phyloP scores from a whole-genome alignment of 2,329 filamentous ascomycete species.

The Colletotrichum trifolii region DNA sequence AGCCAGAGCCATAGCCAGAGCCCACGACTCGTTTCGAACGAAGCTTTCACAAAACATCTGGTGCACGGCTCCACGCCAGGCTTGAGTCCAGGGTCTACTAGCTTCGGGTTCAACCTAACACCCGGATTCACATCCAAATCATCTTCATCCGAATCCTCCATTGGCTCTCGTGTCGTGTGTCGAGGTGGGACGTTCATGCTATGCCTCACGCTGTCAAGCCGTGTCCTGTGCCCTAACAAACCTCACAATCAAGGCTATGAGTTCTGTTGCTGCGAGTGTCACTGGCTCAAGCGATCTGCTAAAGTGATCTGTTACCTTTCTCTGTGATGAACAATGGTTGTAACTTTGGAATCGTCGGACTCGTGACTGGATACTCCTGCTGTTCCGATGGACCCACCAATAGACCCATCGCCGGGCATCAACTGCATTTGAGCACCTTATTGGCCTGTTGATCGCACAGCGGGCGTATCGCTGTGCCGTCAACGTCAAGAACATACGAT shows the following conservation, averaged over 20 bases:
- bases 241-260: neutral
- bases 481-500: constrained; percentile 28
- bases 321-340: neutral
- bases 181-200: constrained; percentile 10
- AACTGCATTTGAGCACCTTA: neutral
- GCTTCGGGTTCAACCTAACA: constrained; percentile 14
- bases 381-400: constrained; percentile 16
- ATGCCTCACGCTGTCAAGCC: constrained; percentile 26
- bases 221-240: constrained; percentile 3
- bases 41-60: constrained; percentile 26
- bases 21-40: constrained; percentile 25
- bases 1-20: neutral
- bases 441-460: neutral
- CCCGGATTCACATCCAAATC: neutral
- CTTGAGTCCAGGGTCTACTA: constrained; percentile 7
- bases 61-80: constrained; percentile 26
- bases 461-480: neutral
- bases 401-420: neutral
- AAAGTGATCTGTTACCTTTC: neutral
- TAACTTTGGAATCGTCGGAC: neutral
- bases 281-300: neutral
- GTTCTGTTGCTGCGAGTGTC: too few relatives aligned
- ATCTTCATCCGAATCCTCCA: constrained; percentile 17
- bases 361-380: neutral
- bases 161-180: constrained; percentile 21